Conservation (phyloP, 768 basidiomycete species). For the Cystobasidiopsis lactophilus region DNA sequence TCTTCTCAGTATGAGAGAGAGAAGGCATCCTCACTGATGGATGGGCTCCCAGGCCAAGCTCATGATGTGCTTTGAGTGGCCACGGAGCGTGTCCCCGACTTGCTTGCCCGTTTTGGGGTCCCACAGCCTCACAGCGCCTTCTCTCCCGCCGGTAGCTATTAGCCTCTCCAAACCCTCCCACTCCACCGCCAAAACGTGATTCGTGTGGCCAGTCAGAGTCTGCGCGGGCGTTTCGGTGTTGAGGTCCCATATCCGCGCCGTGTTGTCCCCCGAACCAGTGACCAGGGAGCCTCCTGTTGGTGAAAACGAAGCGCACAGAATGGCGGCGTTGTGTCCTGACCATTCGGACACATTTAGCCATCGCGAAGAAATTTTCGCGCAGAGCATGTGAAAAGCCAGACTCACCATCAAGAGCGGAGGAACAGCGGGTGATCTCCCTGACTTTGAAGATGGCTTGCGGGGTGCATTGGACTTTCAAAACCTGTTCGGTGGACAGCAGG, state of each 20-base stretch:
- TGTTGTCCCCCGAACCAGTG: constrained; percentile 86
- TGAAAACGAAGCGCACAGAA: constrained; percentile 84
- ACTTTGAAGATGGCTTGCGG: constrained; percentile 92
- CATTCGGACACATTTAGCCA: background rate
- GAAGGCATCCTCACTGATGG: constrained; percentile 33
- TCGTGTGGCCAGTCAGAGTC: constrained; percentile 65
- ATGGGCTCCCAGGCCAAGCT: constrained; percentile 90
- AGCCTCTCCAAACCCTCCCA: constrained; percentile 87
- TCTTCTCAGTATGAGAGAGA: background rate
- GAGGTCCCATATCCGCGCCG: constrained; percentile 81
- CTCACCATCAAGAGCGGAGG: constrained; percentile 24
- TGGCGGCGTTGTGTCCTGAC: constrained; percentile 80
- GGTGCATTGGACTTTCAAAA: constrained; percentile 68
- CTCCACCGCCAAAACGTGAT: constrained; percentile 92
- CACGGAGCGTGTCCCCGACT: constrained; percentile 67
- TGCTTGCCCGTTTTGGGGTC: constrained; percentile 77
- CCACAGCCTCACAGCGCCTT: constrained; percentile 82
- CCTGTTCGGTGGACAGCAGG: constrained; percentile 56
- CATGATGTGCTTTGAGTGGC: constrained; percentile 91
- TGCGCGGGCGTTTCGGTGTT: constrained; percentile 78
- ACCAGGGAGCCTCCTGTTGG: constrained; percentile 78
- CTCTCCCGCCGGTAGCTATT: constrained; percentile 81
- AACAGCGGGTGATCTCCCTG: constrained; percentile 78
- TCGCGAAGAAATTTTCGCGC: background rate
- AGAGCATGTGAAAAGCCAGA: background rate